A percentile compares a stretch with the other conserved stretches of the same genome.
Conservation (phyloP, 2,329 filamentous ascomycete species). For the Ophiostoma montium region DNA sequence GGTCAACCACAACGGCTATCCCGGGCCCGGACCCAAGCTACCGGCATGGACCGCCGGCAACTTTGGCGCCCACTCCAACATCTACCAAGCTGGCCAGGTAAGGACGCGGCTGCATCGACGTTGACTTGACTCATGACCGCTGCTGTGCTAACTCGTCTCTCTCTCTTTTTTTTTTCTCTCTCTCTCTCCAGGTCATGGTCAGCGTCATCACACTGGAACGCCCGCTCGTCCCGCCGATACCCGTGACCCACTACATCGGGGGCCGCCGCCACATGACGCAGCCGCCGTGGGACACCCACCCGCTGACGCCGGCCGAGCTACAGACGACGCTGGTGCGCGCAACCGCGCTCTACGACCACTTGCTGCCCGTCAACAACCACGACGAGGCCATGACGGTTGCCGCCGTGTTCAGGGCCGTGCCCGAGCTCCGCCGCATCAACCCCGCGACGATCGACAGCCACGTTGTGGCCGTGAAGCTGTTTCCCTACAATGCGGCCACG, state of each 20-base stretch:
- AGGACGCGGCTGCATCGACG: too few relatives aligned
- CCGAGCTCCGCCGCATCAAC: not conserved
- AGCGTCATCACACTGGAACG: not conserved
- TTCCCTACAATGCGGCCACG: not conserved
- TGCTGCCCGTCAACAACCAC: not conserved
- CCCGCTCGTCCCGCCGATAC: not conserved
- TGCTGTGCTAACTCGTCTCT: too few relatives aligned
- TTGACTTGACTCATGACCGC: too few relatives aligned
- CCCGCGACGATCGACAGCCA: not conserved
- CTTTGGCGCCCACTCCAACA: constrained; percentile 1
- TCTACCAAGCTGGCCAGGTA: constrained; percentile 9
- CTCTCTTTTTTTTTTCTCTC: not conserved
- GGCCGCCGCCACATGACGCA: not conserved
- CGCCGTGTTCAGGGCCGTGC: not conserved
- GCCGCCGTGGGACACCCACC: not conserved
- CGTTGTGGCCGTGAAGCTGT: not conserved
- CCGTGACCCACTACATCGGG: not conserved
- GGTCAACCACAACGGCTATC: not conserved
- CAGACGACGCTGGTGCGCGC: not conserved
- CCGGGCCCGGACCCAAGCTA: not conserved
- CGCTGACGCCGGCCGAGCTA: not conserved
- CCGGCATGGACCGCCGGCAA: constrained; percentile 4
- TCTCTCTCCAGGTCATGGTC: not conserved
- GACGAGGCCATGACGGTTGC: not conserved
- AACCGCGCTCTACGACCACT: not conserved